Conservation (phyloP, 257 asterid species). For the Sherardia arvensis region DNA sequence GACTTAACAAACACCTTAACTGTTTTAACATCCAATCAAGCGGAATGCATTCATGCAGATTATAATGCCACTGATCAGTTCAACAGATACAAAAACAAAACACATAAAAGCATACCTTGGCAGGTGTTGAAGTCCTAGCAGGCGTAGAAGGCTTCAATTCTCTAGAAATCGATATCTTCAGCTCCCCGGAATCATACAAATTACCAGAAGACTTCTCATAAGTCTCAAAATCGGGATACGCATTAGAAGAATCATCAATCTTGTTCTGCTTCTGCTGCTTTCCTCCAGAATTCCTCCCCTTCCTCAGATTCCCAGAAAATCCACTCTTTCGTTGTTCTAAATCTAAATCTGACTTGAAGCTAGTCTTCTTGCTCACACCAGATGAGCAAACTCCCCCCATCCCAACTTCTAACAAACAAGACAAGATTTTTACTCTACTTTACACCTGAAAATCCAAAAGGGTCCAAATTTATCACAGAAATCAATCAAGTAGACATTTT, state of each 20-base stretch:
- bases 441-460: constrained; percentile 2
- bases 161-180: constrained; percentile 43
- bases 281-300: constrained; percentile 38
- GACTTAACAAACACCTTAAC: not conserved
- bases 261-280: constrained; percentile 39
- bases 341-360: constrained; percentile 25
- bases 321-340: constrained; percentile 36
- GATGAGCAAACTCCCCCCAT: constrained; percentile 95
- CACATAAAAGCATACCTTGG: constrained; percentile 43
- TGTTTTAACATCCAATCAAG: not conserved
- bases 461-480: not conserved
- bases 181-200: constrained; percentile 75
- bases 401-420: constrained; percentile 11
- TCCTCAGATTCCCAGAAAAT: constrained; percentile 66
- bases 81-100: not conserved
- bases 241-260: constrained; percentile 29
- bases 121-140: constrained; percentile 32
- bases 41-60: not conserved
- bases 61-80: constrained; percentile 1
- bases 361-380: constrained; percentile 44
- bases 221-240: constrained; percentile 44
- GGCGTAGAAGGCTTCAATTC: constrained; percentile 75
- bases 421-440: constrained; percentile 8
- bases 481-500: not conserved
- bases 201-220: constrained; percentile 39